These are phyloP conservation scores for Huntiella moniliformis DNA, from an alignment of 2,329 filamentous ascomycete genomes.

Conservation along the genomic window DNA sequence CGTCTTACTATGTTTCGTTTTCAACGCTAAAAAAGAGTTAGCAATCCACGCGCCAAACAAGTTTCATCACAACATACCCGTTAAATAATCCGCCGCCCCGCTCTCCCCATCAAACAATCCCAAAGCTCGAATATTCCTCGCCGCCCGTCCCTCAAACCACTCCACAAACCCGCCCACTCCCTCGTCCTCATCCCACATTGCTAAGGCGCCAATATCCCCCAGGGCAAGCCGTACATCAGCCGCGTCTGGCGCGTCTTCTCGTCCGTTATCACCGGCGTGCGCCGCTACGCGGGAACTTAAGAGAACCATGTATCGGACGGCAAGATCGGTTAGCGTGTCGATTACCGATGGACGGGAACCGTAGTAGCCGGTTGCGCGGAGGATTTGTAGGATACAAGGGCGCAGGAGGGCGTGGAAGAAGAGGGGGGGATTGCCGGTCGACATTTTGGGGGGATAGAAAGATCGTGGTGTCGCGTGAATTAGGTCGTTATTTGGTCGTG, in stretches of 20 bases:
- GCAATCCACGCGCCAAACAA: not conserved
- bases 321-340: slow-evolving; percentile 73
- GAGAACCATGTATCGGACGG: slow-evolving; percentile 59
- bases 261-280: slow-evolving; percentile 51
- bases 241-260: slow-evolving; percentile 32
- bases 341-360: slow-evolving; percentile 62
- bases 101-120: slow-evolving; percentile 51
- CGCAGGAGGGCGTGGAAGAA: slow-evolving; percentile 60
- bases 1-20: slow-evolving; percentile 82
- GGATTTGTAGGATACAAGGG: slow-evolving; percentile 73
- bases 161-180: slow-evolving; percentile 61
- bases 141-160: slow-evolving; percentile 58
- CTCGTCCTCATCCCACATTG: slow-evolving; percentile 51
- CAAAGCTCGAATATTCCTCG: slow-evolving; percentile 64
- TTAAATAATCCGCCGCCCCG: slow-evolving; percentile 51
- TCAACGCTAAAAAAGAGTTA: slow-evolving; percentile 37
- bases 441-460: not conserved
- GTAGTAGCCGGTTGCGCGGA: slow-evolving; percentile 82
- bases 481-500: too few relatives aligned
- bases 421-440: slow-evolving; percentile 20
- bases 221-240: slow-evolving; percentile 74
- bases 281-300: slow-evolving; percentile 55
- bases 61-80: slow-evolving; percentile 25
- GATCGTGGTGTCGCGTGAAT: too few relatives aligned
- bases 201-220: slow-evolving; percentile 60